Conservation (phyloP, 441 rosid species). For the Pelargonium australe region DNA sequence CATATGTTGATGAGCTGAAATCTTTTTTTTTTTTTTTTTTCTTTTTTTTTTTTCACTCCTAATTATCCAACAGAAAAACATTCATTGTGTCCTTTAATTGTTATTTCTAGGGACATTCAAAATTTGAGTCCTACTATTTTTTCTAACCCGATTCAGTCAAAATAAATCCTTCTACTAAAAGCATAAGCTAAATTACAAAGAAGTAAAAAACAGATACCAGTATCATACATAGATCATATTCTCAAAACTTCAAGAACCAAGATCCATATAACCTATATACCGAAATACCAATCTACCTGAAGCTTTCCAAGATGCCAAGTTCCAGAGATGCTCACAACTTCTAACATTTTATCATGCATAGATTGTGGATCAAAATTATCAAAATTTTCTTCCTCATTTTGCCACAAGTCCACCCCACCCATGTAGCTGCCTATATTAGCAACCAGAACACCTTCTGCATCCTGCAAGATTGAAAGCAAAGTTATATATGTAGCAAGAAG, state of each 20-base stretch:
- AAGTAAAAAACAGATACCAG: not conserved
- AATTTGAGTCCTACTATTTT: not conserved
- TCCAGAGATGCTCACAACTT: constrained; percentile 95
- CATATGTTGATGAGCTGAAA: not conserved
- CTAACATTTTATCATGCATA: constrained; percentile 90
- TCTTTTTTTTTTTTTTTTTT: not conserved
- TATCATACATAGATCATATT: not conserved
- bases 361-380: constrained; percentile 91
- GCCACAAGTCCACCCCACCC: constrained; percentile 99
- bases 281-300: constrained; percentile 49
- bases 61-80: not conserved
- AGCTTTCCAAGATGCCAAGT: constrained; percentile 99
- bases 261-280: not conserved
- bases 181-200: not conserved
- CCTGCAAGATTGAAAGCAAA: constrained; percentile 40
- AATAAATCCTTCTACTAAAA: not conserved
- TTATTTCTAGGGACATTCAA: not conserved
- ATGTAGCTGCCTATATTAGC: constrained; percentile 97
- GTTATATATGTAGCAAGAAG: constrained; percentile 13
- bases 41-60: not conserved
- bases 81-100: not conserved
- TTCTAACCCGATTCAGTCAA: not conserved
- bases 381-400: constrained; percentile 80
- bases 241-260: not conserved
- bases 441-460: constrained; percentile 92